phyloP scores from a whole-genome alignment of 352 stramenopile species.

The Globisporangium apiculatum region DNA sequence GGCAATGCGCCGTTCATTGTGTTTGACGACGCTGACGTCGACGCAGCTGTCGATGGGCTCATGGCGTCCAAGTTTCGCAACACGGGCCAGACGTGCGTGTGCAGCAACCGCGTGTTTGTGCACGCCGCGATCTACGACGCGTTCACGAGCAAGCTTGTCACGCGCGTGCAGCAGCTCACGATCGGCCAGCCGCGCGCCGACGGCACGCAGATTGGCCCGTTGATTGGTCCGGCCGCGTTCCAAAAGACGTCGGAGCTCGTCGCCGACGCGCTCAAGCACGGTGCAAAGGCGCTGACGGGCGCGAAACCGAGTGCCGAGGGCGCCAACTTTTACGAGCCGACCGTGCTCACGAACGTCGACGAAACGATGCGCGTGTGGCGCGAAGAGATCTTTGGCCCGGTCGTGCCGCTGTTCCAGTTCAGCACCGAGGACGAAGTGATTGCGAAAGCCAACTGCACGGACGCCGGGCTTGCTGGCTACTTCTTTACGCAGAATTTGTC shows the following conservation, averaged over 20 bases:
- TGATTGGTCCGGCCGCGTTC: constrained; percentile 91
- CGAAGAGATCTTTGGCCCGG: constrained; percentile 96
- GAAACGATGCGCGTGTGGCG: constrained; percentile 84
- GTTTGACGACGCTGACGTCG: constrained; percentile 84
- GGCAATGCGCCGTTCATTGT: constrained; percentile 92
- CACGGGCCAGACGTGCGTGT: constrained; percentile 86
- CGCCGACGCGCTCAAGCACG: constrained; percentile 87
- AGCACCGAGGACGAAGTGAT: constrained; percentile 94
- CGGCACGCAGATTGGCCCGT: constrained; percentile 85
- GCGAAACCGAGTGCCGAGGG: constrained; percentile 54
- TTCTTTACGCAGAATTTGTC: constrained; percentile 91
- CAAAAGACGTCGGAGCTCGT: constrained; percentile 86
- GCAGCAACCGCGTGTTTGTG: constrained; percentile 92
- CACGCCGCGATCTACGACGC: constrained; percentile 90
- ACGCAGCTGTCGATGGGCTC: constrained; percentile 78
- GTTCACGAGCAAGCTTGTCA: constrained; percentile 83
- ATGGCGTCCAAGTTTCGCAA: constrained; percentile 88
- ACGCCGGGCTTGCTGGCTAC: constrained; percentile 91
- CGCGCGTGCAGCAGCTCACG: constrained; percentile 72
- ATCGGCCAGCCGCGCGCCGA: constrained; percentile 84
- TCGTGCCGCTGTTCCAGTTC: constrained; percentile 93
- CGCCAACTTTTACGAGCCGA: constrained; percentile 93
- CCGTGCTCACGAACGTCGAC: constrained; percentile 85
- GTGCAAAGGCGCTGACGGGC: constrained; percentile 81
- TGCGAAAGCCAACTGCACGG: constrained; percentile 89